These are phyloP conservation scores for Colletotrichum aenigma DNA, from an alignment of 2,329 filamentous ascomycete genomes.

Conservation along the genomic window DNA sequence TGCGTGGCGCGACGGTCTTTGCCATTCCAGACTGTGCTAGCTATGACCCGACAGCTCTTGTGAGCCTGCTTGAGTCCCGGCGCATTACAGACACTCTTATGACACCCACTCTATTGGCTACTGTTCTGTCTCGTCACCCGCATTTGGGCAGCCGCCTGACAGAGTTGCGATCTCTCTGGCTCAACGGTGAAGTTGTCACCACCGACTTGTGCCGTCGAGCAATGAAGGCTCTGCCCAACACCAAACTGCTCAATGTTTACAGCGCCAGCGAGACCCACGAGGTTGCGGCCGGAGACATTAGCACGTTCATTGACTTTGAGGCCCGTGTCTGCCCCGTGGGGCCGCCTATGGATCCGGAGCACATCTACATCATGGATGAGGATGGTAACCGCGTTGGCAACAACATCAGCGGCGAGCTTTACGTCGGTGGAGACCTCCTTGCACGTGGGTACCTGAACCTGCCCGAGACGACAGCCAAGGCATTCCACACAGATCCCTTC, in stretches of 20 bases:
- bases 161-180: slow-evolving; percentile 73
- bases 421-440: slow-evolving; percentile 74
- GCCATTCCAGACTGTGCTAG: slow-evolving; percentile 77
- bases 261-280: slow-evolving; percentile 85
- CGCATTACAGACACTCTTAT: slow-evolving; percentile 81
- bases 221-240: slow-evolving; percentile 69
- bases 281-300: slow-evolving; percentile 77
- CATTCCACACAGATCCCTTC: slow-evolving; percentile 72
- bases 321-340: slow-evolving; percentile 76
- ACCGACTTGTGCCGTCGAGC: slow-evolving; percentile 75
- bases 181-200: slow-evolving; percentile 84
- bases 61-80: slow-evolving; percentile 70
- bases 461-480: slow-evolving; percentile 77
- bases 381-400: slow-evolving; percentile 65
- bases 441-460: slow-evolving; percentile 80
- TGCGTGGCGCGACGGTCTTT: slow-evolving; percentile 78
- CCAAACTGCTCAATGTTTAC: slow-evolving; percentile 78
- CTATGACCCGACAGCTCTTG: slow-evolving; percentile 77
- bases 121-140: slow-evolving; percentile 72
- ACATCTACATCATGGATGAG: slow-evolving; percentile 76
- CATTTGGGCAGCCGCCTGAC: slow-evolving; percentile 68
- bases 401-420: slow-evolving; percentile 74
- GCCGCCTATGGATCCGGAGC: slow-evolving; percentile 67
- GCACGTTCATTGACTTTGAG: slow-evolving; percentile 67
- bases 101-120: slow-evolving; percentile 80